These are phyloP conservation scores for Periconia sp. DNA, from an alignment of 2,329 filamentous ascomycete species.

Conservation along the genomic window DNA sequence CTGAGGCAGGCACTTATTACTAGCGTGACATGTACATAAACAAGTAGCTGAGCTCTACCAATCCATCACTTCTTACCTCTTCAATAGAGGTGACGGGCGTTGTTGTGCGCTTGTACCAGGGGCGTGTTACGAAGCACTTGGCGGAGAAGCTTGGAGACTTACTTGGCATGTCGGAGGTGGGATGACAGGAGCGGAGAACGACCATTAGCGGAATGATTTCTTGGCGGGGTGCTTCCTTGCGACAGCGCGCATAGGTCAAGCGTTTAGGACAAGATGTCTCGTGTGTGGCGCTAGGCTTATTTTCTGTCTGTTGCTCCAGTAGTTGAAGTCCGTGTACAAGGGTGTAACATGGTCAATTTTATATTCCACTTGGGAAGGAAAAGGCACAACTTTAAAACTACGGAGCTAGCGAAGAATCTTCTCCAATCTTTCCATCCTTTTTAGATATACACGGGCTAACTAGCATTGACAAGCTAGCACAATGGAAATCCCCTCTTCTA, in stretches of 20 bases:
- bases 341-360: too few species aligned
- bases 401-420: too few species aligned
- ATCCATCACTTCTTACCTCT: not conserved
- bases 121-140: slow-evolving; percentile 1
- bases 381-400: too few species aligned
- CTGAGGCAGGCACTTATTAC: too few species aligned
- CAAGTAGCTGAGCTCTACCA: not conserved
- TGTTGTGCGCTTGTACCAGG: too few species aligned
- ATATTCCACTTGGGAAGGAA: too few species aligned
- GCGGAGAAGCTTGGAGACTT: slow-evolving; percentile 1
- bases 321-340: too few species aligned
- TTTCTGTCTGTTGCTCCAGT: not conserved
- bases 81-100: slow-evolving; percentile 3
- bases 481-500: too few species aligned
- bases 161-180: slow-evolving; percentile 11
- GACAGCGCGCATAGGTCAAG: slow-evolving; percentile 8
- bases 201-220: slow-evolving; percentile 2
- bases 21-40: too few species aligned
- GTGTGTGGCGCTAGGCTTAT: slow-evolving; percentile 10
- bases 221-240: slow-evolving; percentile 8
- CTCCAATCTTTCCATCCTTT: too few species aligned
- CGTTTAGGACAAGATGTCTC: slow-evolving; percentile 9
- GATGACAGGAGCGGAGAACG: slow-evolving; percentile 2
- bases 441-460: too few species aligned
- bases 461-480: too few species aligned